phyloP scores from a whole-genome alignment of 2,329 filamentous ascomycete genomes.

The Claviceps sp. region DNA sequence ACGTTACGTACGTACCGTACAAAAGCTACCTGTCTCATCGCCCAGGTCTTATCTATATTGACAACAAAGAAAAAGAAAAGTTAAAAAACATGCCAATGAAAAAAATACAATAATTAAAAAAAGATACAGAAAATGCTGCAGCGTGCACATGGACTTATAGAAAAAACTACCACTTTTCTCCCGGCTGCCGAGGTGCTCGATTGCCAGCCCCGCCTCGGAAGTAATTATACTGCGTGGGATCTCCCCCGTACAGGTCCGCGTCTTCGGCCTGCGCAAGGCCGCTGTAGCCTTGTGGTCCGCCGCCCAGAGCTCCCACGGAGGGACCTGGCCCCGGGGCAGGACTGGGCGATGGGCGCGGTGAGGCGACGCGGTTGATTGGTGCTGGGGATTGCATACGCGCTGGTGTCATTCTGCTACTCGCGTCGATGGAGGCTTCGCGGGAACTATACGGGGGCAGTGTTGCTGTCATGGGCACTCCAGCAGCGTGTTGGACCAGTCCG shows the following conservation, averaged over 20 bases:
- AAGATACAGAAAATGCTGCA: background rate
- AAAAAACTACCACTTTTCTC: conserved; percentile 24
- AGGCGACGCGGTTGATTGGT: background rate
- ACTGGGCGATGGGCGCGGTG: background rate
- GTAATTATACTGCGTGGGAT: conserved; percentile 43
- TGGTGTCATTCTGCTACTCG: conserved; percentile 12
- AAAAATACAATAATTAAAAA: background rate
- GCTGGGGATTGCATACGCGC: conserved; percentile 9
- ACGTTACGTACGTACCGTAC: too few relatives aligned
- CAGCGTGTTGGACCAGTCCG: conserved; percentile 39
- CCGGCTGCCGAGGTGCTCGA: conserved; percentile 17
- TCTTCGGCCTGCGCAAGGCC: conserved; percentile 41
- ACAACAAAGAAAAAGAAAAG: background rate
- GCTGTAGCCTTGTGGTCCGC: conserved; percentile 46
- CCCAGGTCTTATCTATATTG: too few relatives aligned
- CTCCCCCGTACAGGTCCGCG: conserved; percentile 20
- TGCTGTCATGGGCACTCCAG: conserved; percentile 31
- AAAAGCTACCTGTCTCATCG: too few relatives aligned
- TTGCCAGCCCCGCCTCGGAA: conserved; percentile 29
- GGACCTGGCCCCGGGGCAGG: conserved; percentile 21
- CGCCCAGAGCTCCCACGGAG: conserved; percentile 38
- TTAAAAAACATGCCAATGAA: background rate
- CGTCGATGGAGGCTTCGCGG: conserved; percentile 13
- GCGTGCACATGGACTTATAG: too few relatives aligned
- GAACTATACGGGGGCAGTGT: conserved; percentile 14